These are phyloP conservation scores for Arthrinium phaeospermum DNA, from an alignment of 2,329 filamentous ascomycete species.

Conservation along the genomic window DNA sequence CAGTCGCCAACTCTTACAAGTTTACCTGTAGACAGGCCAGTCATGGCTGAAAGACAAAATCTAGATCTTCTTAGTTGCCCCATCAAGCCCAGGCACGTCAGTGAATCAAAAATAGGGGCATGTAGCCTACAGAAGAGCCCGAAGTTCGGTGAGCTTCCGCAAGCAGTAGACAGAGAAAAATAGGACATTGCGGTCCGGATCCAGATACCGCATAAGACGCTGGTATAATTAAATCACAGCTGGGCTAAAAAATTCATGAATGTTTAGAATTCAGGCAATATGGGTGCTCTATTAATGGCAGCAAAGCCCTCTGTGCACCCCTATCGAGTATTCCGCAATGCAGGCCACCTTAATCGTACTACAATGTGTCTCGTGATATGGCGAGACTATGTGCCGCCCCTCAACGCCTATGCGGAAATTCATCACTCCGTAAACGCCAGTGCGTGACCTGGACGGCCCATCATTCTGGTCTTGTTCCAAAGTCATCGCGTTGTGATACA, in stretches of 20 bases:
- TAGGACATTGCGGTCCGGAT: not conserved
- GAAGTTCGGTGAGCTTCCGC: no score
- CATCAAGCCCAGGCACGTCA: no score
- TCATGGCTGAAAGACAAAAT: no score
- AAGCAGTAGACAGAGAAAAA: not conserved
- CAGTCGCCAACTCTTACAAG: no score
- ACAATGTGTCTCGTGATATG: not conserved
- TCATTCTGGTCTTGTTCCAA: constrained; percentile 20
- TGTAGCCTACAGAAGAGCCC: no score
- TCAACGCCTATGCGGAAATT: constrained; percentile 24
- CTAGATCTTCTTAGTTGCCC: no score
- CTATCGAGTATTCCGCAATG: constrained; percentile 23
- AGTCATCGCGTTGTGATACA: constrained; percentile 23
- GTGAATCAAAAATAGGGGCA: no score
- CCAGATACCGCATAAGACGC: not conserved
- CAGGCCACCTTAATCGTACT: constrained; percentile 21
- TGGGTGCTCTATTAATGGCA: constrained; percentile 30
- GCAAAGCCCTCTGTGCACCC: constrained; percentile 21
- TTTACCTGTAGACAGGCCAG: no score
- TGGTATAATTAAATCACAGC: no score
- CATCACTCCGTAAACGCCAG: constrained; percentile 25
- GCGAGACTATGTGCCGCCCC: constrained; percentile 17
- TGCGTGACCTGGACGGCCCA: constrained; percentile 15
- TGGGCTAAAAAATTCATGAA: not conserved
- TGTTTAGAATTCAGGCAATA: not conserved